Evolutionary conservation across 257 asterid genomes (phyloP).

Genomic region (Scutellaria minor): DNA sequence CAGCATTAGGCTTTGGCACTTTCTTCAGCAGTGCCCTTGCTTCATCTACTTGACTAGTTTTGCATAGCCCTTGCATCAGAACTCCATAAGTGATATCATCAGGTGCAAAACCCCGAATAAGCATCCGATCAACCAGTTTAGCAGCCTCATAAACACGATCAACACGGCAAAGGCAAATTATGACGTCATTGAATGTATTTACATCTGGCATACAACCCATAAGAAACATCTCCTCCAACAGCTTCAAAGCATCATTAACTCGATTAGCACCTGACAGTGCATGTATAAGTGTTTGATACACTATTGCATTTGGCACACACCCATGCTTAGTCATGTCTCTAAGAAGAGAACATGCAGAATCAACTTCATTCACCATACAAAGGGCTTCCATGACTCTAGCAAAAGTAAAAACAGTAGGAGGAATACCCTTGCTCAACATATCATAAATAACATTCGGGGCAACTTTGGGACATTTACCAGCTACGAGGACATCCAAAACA

Average conservation of each 20-base stretch:
- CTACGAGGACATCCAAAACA: conserved; percentile 70
- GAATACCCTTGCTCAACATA: conserved; percentile 78
- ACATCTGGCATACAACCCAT: conserved; percentile 91
- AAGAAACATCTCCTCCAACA: conserved; percentile 94
- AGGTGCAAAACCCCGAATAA: conserved; percentile 70
- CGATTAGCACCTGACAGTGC: conserved; percentile 62
- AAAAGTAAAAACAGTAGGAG: conserved; percentile 80
- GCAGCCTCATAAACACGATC: conserved; percentile 86
- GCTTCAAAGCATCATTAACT: conserved; percentile 74
- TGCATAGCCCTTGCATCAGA: conserved; percentile 77
- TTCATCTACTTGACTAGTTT: conserved; percentile 66
- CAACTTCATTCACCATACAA: conserved; percentile 74
- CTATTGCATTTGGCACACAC: conserved; percentile 83
- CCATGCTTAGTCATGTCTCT: conserved; percentile 96
- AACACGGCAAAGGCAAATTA: conserved; percentile 73
- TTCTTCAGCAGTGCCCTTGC: conserved; percentile 66
- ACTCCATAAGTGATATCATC: conserved; percentile 83
- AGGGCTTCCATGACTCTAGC: conserved; percentile 78
- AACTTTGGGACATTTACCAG: conserved; percentile 80
- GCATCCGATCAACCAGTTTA: conserved; percentile 90
- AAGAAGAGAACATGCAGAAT: conserved; percentile 81
- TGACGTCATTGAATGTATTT: conserved; percentile 81
- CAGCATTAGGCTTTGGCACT: conserved; percentile 61
- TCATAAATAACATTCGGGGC: conserved; percentile 89
- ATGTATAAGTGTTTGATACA: conserved; percentile 86